phyloP scores from a whole-genome alignment of 1,139 yeast genomes.

The Scheffersomyces illinoinensis region DNA sequence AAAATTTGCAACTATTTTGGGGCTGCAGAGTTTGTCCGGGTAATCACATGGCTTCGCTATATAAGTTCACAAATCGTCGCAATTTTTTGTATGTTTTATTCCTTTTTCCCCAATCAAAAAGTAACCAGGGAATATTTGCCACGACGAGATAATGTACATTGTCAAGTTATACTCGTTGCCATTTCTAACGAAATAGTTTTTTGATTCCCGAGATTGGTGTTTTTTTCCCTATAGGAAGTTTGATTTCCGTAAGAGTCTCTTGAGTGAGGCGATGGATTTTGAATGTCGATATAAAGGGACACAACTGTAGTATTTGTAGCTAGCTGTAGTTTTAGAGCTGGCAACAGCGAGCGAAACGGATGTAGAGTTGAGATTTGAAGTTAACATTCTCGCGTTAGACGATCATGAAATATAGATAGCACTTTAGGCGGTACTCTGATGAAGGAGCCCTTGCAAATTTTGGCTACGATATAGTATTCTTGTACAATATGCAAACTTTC shows the following conservation, averaged over 20 bases:
- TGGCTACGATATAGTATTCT: too few species aligned
- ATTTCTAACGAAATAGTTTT: conserved; percentile 35
- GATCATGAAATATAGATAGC: background rate
- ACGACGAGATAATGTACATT: conserved; percentile 64
- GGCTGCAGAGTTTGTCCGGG: conserved; percentile 4
- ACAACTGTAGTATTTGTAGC: conserved; percentile 28
- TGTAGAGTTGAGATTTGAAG: background rate
- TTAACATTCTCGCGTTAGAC: background rate
- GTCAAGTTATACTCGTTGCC: conserved; percentile 71
- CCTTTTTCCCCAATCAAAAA: conserved; percentile 55
- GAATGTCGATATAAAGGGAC: conserved; percentile 64
- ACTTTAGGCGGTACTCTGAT: too few species aligned
- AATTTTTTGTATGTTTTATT: conserved; percentile 2
- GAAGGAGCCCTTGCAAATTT: too few species aligned
- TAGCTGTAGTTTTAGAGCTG: background rate
- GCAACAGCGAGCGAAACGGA: background rate
- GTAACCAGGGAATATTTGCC: conserved; percentile 65
- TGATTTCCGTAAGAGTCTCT: conserved; percentile 49
- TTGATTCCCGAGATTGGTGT: conserved; percentile 50
- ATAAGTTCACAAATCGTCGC: conserved; percentile 5
- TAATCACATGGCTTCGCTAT: conserved; percentile 4
- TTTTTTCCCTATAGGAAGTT: conserved; percentile 62
- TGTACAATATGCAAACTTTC: too few species aligned
- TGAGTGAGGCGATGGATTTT: conserved; percentile 52
- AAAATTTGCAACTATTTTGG: background rate